Conservation (phyloP, 352 stramenopile genomes). For the Phytophthora pisi region DNA sequence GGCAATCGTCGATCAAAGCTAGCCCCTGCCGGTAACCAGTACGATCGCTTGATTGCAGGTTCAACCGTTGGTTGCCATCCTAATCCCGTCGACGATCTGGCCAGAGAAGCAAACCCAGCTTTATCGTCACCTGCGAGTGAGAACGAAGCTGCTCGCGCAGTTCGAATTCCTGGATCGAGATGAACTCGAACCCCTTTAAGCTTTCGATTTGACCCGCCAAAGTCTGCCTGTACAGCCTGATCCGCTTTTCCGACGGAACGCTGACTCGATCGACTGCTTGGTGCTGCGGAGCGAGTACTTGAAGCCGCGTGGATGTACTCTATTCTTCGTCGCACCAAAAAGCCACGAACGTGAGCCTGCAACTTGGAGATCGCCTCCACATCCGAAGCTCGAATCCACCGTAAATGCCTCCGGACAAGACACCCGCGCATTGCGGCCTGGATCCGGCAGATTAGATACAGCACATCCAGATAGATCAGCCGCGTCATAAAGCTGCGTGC, state of each 20-base stretch:
- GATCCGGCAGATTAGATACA: conserved; percentile 84
- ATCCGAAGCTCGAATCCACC: conserved; percentile 53
- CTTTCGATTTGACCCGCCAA: background rate
- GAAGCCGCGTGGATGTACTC: background rate
- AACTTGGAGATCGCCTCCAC: conserved; percentile 51
- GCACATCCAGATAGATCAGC: conserved; percentile 81
- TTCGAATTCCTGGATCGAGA: background rate
- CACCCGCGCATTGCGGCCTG: conserved; percentile 72
- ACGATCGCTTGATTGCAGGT: conserved; percentile 64
- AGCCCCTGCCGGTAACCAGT: conserved; percentile 65
- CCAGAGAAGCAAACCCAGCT: conserved; percentile 8
- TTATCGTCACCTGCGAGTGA: conserved; percentile 10
- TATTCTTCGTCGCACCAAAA: conserved; percentile 25
- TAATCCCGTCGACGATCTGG: conserved; percentile 29
- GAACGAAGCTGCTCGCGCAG: conserved; percentile 18
- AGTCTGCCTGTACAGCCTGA: conserved; percentile 9
- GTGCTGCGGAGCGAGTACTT: background rate
- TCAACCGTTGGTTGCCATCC: conserved; percentile 17
- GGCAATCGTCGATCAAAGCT: conserved; percentile 52
- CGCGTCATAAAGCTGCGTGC: conserved; percentile 62
- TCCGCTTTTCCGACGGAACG: conserved; percentile 2
- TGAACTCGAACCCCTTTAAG: background rate
- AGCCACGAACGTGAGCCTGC: conserved; percentile 56
- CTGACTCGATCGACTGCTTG: conserved; percentile 4
- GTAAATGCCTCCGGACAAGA: conserved; percentile 59